Conservation (phyloP, 257 asterid species). For the Lithospermum erythrorhizon region DNA sequence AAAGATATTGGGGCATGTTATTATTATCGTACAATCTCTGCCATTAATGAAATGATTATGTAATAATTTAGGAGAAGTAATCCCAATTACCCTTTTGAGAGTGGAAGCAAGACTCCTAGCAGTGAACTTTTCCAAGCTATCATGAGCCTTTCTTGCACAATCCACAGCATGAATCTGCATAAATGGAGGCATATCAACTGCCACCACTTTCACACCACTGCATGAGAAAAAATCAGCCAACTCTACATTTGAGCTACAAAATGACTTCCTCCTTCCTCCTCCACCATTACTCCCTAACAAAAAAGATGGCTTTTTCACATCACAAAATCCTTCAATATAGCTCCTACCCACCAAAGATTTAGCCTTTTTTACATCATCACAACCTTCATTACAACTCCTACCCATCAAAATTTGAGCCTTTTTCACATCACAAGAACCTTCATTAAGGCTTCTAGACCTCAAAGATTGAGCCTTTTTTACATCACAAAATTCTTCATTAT, state of each 20-base stretch:
- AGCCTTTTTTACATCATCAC: no score
- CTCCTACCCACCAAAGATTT: constrained; percentile 29
- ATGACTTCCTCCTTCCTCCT: constrained; percentile 44
- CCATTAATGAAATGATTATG: no score
- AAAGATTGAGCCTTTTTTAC: no score
- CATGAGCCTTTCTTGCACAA: constrained; percentile 77
- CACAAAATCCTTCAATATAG: constrained; percentile 14
- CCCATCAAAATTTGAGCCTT: no score
- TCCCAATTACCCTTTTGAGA: constrained; percentile 58
- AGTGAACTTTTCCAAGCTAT: constrained; percentile 92
- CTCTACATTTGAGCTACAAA: constrained; percentile 54
- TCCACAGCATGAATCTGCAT: constrained; percentile 94
- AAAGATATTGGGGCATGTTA: no score
- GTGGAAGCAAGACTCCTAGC: constrained; percentile 81
- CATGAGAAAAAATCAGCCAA: constrained; percentile 59
- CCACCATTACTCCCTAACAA: constrained; percentile 14
- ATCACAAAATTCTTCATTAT: no score
- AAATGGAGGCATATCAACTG: constrained; percentile 94
- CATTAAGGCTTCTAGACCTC: no score
- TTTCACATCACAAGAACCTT: no score
- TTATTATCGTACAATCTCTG: no score
- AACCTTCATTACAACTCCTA: no score
- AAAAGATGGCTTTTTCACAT: constrained; percentile 26
- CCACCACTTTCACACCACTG: constrained; percentile 68
- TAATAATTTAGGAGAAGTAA: background rate